Conservation (phyloP, 805 yeast genomes). For the Nakazawaea ishiwadae region DNA sequence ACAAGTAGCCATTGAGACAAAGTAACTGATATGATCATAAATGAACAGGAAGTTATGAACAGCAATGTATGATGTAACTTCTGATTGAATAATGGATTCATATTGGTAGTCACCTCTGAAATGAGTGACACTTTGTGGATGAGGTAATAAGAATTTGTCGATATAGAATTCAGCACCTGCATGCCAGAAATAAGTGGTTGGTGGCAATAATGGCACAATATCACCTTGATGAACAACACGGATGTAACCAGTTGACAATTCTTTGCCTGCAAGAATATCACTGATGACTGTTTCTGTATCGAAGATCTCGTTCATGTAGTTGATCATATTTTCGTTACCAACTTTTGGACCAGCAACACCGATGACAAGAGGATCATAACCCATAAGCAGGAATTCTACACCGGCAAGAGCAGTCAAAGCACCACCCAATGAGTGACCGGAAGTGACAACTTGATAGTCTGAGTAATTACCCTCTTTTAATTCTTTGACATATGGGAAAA, state of each 20-base stretch:
- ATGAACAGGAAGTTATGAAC: conserved; percentile 3
- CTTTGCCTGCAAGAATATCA: not conserved
- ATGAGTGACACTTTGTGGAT: conserved; percentile 17
- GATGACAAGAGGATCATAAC: conserved; percentile 48
- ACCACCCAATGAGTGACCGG: conserved; percentile 79
- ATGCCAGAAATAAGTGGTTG: conserved; percentile 37
- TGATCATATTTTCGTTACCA: conserved; percentile 37
- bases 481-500: conserved; percentile 24
- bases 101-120: conserved; percentile 3
- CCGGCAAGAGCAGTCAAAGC: conserved; percentile 64
- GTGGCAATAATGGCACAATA: conserved; percentile 57
- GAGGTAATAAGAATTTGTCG: conserved; percentile 32
- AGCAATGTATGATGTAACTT: not conserved
- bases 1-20: conserved; percentile 2
- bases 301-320: conserved; percentile 49
- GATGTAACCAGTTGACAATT: not conserved
- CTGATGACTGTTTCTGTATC: conserved; percentile 22
- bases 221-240: conserved; percentile 56
- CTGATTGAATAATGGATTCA: not conserved
- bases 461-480: conserved; percentile 28
- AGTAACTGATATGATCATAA: conserved; percentile 7
- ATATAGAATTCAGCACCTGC: conserved; percentile 51
- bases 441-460: conserved; percentile 44
- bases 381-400: conserved; percentile 51
- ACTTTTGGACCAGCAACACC: conserved; percentile 68